Conservation (phyloP, 768 basidiomycete species). For the Psilocybe cyanescens region DNA sequence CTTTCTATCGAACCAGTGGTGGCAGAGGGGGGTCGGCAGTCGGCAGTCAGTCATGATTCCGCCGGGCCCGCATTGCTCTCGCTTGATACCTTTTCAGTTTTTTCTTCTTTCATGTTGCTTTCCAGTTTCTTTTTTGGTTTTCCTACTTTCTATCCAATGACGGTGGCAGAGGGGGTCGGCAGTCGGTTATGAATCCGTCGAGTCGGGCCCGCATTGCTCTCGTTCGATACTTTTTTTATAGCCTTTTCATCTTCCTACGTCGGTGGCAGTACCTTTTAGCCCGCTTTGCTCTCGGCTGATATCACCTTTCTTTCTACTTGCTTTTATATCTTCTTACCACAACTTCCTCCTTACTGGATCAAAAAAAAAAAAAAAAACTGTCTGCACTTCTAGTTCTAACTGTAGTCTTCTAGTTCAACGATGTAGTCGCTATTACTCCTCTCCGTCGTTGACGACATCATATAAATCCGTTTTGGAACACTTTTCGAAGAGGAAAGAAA, state of each 20-base stretch:
- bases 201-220: not conserved
- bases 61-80: not conserved
- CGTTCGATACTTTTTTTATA: not conserved
- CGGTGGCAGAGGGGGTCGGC: not conserved
- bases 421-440: not conserved
- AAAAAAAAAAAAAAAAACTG: no score
- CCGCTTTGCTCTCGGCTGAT: no score
- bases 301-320: no score
- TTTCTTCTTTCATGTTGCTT: not conserved
- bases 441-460: conserved; percentile 12
- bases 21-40: not conserved
- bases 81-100: not conserved
- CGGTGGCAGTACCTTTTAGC: no score
- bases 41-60: not conserved
- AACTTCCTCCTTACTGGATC: no score
- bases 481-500: conserved; percentile 80
- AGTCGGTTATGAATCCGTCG: not conserved
- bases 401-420: no score
- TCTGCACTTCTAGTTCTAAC: no score
- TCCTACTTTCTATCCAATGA: no score
- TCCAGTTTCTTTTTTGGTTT: no score
- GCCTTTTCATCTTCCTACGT: no score
- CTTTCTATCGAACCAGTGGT: not conserved
- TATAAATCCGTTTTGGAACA: conserved; percentile 18
- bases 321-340: no score